Percentiles rank a stretch among this genome's conserved stretches.
phyloP scores from a whole-genome alignment of 176 grass and related monocot genomes.

The Microstegium vimineum region DNA sequence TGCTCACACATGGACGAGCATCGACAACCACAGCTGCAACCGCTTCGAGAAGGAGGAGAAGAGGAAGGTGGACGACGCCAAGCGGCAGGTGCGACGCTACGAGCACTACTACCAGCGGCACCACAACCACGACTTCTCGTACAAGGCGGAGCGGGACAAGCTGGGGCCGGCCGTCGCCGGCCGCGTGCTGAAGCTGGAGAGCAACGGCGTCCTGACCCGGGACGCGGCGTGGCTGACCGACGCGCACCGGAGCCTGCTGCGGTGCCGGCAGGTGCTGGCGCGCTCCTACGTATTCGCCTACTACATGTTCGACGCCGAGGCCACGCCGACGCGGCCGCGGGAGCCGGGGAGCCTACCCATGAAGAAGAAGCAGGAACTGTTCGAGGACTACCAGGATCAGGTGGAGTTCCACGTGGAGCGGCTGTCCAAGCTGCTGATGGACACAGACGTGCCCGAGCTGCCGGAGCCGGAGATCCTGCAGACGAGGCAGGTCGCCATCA shows the following conservation, averaged over 20 bases:
- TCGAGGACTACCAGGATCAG: conserved; percentile 49
- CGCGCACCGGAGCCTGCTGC: conserved; percentile 17
- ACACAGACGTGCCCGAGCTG: background rate
- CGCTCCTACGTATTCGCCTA: conserved; percentile 51
- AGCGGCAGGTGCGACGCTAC: conserved; percentile 13
- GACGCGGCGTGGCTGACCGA: conserved; percentile 15
- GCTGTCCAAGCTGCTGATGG: conserved; percentile 26
- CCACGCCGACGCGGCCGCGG: background rate
- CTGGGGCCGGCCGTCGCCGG: background rate
- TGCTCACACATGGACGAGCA: background rate
- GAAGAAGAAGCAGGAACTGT: conserved; percentile 27
- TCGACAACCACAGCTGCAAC: conserved; percentile 41
- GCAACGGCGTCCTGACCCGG: too few relatives aligned
- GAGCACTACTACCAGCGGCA: conserved; percentile 43
- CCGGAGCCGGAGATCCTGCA: background rate
- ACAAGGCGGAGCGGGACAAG: conserved; percentile 11
- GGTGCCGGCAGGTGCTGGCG: conserved; percentile 28
- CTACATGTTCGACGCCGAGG: conserved; percentile 49
- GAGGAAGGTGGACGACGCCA: conserved; percentile 27
- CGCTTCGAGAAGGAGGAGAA: conserved; percentile 9
- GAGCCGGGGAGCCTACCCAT: background rate
- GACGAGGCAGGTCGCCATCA: background rate
- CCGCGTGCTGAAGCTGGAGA: background rate
- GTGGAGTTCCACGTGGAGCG: conserved; percentile 27
- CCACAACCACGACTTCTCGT: conserved; percentile 21